A percentile compares a stretch with the other conserved stretches of the same genome.
Conservation (phyloP, 2,329 filamentous ascomycete genomes). For the Aureobasidium melanogenum region DNA sequence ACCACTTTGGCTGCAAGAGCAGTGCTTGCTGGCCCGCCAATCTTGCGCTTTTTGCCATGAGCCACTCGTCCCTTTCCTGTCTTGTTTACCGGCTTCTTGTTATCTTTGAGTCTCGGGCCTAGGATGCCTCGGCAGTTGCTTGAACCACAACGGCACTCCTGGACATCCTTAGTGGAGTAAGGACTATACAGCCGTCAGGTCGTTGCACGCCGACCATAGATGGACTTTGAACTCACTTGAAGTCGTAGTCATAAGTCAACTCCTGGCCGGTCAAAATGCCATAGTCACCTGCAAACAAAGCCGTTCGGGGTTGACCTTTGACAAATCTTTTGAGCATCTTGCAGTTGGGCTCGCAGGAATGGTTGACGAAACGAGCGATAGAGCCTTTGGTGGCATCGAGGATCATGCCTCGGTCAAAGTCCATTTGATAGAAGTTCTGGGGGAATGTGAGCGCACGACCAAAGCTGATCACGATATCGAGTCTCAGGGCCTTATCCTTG, state of each 20-base stretch:
- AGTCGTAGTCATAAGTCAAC: slow-evolving; percentile 85
- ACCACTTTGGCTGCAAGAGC: neutral
- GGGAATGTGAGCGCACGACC: neutral
- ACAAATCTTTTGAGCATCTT: slow-evolving; percentile 95
- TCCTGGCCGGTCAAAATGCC: slow-evolving; percentile 94
- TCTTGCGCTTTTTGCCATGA: neutral
- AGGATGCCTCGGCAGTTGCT: slow-evolving; percentile 51
- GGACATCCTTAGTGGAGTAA: slow-evolving; percentile 49
- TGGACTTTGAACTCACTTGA: slow-evolving; percentile 47
- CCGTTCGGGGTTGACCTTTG: slow-evolving; percentile 87
- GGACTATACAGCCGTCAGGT: slow-evolving; percentile 28
- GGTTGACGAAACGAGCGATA: slow-evolving; percentile 95
- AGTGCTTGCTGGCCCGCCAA: neutral
- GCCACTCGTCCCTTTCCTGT: slow-evolving; percentile 8
- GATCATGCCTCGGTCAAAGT: slow-evolving; percentile 96
- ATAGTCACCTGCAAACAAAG: slow-evolving; percentile 84
- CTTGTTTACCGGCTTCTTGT: neutral
- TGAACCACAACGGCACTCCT: slow-evolving; percentile 52
- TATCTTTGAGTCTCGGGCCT: slow-evolving; percentile 45
- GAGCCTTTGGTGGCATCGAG: slow-evolving; percentile 94
- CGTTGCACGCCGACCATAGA: neutral
- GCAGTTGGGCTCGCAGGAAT: slow-evolving; percentile 93
- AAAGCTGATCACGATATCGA: neutral
- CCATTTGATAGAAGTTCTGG: slow-evolving; percentile 97
- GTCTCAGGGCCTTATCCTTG: slow-evolving; percentile 77